These are phyloP conservation scores for Plasmodium ovale DNA, from an alignment of 169 alveolate genomes.

Conservation along the genomic window DNA sequence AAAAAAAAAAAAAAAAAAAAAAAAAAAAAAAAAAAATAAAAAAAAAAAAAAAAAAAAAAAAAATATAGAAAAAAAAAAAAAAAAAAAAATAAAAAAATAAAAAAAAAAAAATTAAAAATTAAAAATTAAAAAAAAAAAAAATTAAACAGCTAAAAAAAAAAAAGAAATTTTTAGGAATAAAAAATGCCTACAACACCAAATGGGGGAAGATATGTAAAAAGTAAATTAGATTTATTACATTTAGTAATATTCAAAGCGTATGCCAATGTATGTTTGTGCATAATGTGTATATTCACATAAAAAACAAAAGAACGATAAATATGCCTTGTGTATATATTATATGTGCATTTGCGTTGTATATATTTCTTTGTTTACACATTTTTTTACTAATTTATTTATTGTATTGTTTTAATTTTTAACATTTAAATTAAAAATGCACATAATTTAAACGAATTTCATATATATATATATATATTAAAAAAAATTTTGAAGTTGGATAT, in stretches of 20 bases:
- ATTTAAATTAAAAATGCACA: conserved; percentile 57
- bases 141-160: not conserved
- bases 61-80: not conserved
- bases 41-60: not conserved
- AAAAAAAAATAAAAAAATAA: not conserved
- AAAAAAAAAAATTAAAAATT: conserved; percentile 5
- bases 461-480: not conserved
- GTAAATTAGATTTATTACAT: not conserved
- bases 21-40: conserved; percentile 19
- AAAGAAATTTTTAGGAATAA: not conserved
- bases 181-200: not conserved
- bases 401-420: conserved; percentile 62
- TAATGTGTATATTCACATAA: not conserved
- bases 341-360: too few relatives aligned
- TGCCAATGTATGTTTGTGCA: conserved; percentile 1
- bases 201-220: not conserved
- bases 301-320: not conserved
- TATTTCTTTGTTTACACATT: not conserved
- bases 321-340: not conserved
- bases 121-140: not conserved
- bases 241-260: not conserved
- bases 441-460: conserved; percentile 28
- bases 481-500: conserved; percentile 26
- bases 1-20: conserved; percentile 1
- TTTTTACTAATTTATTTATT: conserved; percentile 20